Percentiles rank a stretch among this genome's conserved stretches.
Evolutionary conservation across 2,329 filamentous ascomycete genomes (phyloP).

Genomic region (Akanthomyces lecanii): DNA sequence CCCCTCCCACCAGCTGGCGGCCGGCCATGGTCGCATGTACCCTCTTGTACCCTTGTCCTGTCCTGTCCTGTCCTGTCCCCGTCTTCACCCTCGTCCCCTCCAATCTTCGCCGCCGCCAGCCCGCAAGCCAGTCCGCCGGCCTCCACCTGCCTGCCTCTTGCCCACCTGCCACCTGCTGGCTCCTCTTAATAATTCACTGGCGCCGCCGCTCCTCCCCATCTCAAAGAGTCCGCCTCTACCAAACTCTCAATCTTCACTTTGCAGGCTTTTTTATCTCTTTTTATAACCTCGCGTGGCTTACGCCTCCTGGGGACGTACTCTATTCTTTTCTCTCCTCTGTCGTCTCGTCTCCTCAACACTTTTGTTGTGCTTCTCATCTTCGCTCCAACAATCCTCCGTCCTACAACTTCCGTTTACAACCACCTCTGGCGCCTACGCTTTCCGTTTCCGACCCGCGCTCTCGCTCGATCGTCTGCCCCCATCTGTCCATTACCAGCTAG

Average conservation of each 20-base stretch:
- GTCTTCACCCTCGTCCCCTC: neutral
- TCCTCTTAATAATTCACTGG: constrained; percentile 14
- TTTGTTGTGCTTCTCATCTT: neutral
- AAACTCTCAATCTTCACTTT: constrained; percentile 1
- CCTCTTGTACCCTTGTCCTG: constrained; percentile 1
- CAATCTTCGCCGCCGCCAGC: neutral
- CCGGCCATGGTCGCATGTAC: constrained; percentile 5
- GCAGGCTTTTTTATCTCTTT: neutral
- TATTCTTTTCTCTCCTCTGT: neutral
- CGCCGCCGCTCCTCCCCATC: constrained; percentile 1
- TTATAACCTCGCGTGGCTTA: neutral
- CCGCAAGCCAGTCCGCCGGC: neutral
- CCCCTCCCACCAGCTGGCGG: neutral
- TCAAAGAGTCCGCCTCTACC: constrained; percentile 5
- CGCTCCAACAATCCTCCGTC: neutral
- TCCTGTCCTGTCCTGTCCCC: too few species aligned
- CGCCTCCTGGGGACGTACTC: neutral
- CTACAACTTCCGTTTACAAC: neutral
- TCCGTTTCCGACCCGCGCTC: neutral
- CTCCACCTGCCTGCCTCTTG: constrained; percentile 7
- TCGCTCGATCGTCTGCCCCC: neutral
- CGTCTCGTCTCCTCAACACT: neutral
- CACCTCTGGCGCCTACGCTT: neutral
- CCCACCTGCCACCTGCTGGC: constrained; percentile 2
- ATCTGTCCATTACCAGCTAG: constrained; percentile 16